Evolutionary conservation across 2,329 filamentous ascomycete species (phyloP), one percentile per base, ranked within the genome.

Genomic region (Monilinia polystroma): DNA sequence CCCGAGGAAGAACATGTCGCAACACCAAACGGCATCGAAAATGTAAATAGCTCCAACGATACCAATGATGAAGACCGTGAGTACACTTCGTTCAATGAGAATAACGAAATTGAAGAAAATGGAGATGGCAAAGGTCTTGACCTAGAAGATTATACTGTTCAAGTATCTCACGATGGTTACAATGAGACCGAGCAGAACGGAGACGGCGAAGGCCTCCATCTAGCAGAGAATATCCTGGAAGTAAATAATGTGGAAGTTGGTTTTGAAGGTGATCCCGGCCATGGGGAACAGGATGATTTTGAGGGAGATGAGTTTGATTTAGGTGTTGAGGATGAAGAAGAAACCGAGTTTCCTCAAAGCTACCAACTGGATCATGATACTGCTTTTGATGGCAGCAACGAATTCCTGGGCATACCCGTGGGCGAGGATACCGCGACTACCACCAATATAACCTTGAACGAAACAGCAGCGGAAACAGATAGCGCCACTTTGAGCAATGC

Each of bases 71-170:
- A 62, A 32, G 65, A 66, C 23, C 43, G 56, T 43, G 62, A 51
- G 14, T 60, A 69, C 16, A 54, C 45, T 11, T 62, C 45, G 51
- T 29, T 38, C 57, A 41, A 70, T 45, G 62, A 66, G 5, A 67
- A 72, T 16, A 77, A 79, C 51, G 79, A 81, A 59, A 78, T 78
- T 35, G 78, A 77, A 57, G 79, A 68, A 63, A 45, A 38, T 57
- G 53, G 35, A 67, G 35, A 43, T 18, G 45, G 54, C 20, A 54
- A 58, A 23, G 55, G 59, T 10, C 51, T 29, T 26, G 49, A 51
- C 6, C 55, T 55, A 57, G 41, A 49, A 51, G 41, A 63, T 32
- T 10, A 43, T 23, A 26, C 3, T 20, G 23, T 23, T 23, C 26
- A 59, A 38, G 12, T 14, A 62, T 35, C 58, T 58, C n/a, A 26